Evolutionary conservation across 345 rosid genomes (phyloP), one percentile per base, ranked within the genome.

Genomic region (Camelina neglecta): DNA sequence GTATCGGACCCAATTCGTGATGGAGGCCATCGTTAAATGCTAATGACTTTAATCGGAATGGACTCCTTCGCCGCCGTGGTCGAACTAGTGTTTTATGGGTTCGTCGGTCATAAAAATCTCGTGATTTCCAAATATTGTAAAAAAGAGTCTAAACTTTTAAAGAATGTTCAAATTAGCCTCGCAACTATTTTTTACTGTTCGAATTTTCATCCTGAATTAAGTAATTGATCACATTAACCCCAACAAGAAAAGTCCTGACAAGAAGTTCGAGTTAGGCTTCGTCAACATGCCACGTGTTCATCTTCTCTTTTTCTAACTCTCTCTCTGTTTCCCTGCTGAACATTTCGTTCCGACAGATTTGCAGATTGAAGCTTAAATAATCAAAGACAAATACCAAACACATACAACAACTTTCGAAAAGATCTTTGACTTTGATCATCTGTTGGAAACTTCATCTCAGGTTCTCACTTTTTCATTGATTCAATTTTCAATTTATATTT

Each of bases 1-100:
- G 89, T 93, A 91, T 56, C 96, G 86, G 36, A 75, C 80, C 94
- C 93, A 92, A 59, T 92, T 91, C 68, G 92, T 67, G 36, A 85
- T 73, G 53, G 88, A 85, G 67, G 83, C 88, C 98, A 93, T 93
- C 75, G 57, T 51, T 57, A 15, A 67, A 67, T 48, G 53, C 11
- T 48, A 16, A 8, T 60, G 48, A 26, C 45, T 60, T 1, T 50
- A 0, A 16, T 60, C 80, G 23, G 71, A 62, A 36, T 24, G 4
- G 18, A 13, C 59, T 53, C 48, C 71, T 70, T 36, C 54, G 64
- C 65, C 74, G 74, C 65, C 81, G 78, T 53, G 45, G 45, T 67
- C 36, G 59, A 74, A 63, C 20, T 54, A 12, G n/a, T 54, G 11
- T 21, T 76, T 56, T 47, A 33, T 69, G 45, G 20, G 51, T 48